phyloP scores from a whole-genome alignment of 176 grass and related monocot species.

The Lolium multiflorum region DNA sequence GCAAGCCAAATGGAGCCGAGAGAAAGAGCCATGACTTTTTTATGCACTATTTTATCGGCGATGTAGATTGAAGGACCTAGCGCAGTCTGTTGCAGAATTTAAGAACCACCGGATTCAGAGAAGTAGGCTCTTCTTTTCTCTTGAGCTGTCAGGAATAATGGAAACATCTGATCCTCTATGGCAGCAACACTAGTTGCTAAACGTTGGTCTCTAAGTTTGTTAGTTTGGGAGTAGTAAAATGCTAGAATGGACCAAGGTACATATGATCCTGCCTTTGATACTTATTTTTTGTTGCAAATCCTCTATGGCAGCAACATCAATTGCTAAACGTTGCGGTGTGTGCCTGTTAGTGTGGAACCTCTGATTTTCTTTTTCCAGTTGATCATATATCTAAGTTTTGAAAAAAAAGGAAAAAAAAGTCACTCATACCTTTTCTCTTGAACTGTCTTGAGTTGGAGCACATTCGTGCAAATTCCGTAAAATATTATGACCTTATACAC shows the following conservation, averaged over 20 bases:
- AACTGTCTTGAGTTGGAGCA: too few species aligned
- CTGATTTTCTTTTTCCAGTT: too few species aligned
- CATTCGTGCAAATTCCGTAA: too few species aligned
- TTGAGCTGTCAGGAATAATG: constrained; percentile 39
- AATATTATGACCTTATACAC: too few species aligned
- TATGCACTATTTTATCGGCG: not conserved
- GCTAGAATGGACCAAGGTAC: not conserved
- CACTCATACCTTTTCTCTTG: too few species aligned
- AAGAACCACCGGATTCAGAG: constrained; percentile 1
- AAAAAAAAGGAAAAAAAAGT: too few species aligned
- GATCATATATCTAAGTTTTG: too few species aligned
- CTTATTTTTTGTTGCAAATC: too few species aligned
- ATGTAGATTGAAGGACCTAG: not conserved
- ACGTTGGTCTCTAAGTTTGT: not conserved
- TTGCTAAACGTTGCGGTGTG: too few species aligned
- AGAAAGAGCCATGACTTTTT: not conserved
- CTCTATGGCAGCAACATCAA: too few species aligned
- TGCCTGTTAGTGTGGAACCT: too few species aligned
- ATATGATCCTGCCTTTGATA: too few species aligned
- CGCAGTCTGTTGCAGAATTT: not conserved
- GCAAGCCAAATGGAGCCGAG: not conserved
- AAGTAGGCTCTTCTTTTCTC: constrained; percentile 31
- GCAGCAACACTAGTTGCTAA: not conserved
- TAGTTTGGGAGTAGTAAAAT: not conserved
- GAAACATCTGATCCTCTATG: constrained; percentile 29